Base-by-base conservation (phyloP, 1,284 basidiomycete genomes). In the Coniferiporia sulphurascens region DNA sequence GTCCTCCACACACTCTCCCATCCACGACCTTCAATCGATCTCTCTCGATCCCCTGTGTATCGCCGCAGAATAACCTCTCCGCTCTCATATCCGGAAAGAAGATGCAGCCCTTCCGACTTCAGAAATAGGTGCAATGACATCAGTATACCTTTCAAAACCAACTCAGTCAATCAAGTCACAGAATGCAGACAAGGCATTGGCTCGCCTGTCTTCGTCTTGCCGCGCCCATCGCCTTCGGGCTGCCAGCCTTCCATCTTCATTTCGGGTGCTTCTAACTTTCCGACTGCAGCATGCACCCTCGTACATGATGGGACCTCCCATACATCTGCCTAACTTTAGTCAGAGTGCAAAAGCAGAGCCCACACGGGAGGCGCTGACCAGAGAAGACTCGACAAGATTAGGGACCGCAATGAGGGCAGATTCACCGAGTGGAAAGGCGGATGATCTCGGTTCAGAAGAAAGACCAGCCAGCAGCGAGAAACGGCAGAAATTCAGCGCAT, bases 401-500 rank as follows among this genome's bases (percentile, higher is more conserved):
- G 93, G 93, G 9, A 96, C 73, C 0, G 89, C 92, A 46, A 96
- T 70, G 50, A 91, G 70, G 0, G 83, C 85, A 44, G 73, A 61
- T 51, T 58, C 1, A 17, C 61, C 62, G 63, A 62, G 53, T 63
- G 64, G 48, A 61, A 60, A n/a, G 44, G 34, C 27, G 46, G 58
- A n/a, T 52, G 60, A 15, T 52, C 55, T 35, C 58, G 48, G 62
- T 63, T 21, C 32, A n/a, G 36, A 17, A 17, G 43, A n/a, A 9
- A 35, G 5, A 65, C 13, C 48, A 4, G 68, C 68, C 34, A 82
- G 66, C 0, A 89, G 68, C 3, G 85, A 82, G 69, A 95, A 94
- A 0, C 86, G 83, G 72, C 93, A 95, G 69, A 90, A 96, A 70
- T 95, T 96, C 63, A 96, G 78, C 1, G 93, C 84, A 70, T 96